Evolutionary conservation across 257 asterid species (phyloP).

Genomic region (Asclepias syriaca): DNA sequence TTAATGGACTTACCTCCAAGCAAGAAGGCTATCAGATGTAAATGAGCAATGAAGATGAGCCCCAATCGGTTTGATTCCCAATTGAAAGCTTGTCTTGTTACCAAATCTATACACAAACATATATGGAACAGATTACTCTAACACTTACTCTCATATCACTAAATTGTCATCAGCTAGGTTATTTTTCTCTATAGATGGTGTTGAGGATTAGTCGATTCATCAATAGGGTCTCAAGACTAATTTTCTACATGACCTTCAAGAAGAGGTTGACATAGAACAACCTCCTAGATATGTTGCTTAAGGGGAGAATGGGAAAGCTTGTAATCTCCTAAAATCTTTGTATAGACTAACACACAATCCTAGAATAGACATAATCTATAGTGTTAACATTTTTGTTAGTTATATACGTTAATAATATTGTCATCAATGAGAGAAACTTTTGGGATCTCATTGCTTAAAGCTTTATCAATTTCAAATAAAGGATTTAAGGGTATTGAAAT

Average conservation of each 20-base stretch:
- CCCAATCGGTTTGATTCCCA: too few species aligned
- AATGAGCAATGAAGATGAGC: background rate
- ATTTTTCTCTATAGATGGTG: background rate
- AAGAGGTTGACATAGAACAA: background rate
- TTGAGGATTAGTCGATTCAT: background rate
- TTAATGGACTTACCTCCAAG: background rate
- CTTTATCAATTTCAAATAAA: too few species aligned
- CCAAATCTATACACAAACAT: background rate
- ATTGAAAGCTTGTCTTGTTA: background rate
- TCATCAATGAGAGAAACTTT: background rate
- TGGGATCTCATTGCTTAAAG: too few species aligned
- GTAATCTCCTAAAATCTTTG: background rate
- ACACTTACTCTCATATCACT: background rate
- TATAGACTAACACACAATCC: background rate
- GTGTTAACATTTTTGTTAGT: background rate
- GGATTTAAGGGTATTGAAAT: too few species aligned
- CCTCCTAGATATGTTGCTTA: background rate
- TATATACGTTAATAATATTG: background rate
- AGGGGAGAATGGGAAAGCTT: background rate
- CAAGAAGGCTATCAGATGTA: conserved; percentile 1
- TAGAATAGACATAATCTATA: background rate
- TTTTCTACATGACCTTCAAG: background rate
- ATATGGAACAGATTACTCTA: background rate
- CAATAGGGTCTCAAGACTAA: background rate
- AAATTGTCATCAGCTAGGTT: background rate